These are phyloP conservation scores for Russula sp. DNA, from an alignment of 768 basidiomycete species.

Conservation along the genomic window DNA sequence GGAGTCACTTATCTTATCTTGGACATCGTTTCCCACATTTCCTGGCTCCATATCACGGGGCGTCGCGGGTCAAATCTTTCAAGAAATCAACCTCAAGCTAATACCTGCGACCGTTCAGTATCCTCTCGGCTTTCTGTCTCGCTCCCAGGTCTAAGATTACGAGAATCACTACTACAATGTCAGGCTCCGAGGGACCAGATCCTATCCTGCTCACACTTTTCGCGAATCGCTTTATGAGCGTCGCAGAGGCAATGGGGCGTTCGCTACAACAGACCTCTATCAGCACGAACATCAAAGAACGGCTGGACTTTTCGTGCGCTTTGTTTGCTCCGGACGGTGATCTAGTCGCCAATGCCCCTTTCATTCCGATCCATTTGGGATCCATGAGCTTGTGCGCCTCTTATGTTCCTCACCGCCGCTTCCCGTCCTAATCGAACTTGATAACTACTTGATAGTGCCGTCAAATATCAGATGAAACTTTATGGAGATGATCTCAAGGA, in stretches of 20 bases:
- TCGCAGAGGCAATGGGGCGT: slow-evolving; percentile 93
- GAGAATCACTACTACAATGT: background rate
- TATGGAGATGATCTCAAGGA: slow-evolving; percentile 70
- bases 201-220: slow-evolving; percentile 89
- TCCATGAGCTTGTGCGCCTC: slow-evolving; percentile 83
- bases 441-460: slow-evolving; percentile 55
- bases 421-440: background rate
- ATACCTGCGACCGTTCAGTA: background rate
- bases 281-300: slow-evolving; percentile 93
- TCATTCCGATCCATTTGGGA: slow-evolving; percentile 83
- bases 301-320: slow-evolving; percentile 93
- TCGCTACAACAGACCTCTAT: slow-evolving; percentile 89
- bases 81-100: too few relatives aligned
- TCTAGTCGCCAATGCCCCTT: slow-evolving; percentile 91
- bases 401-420: background rate
- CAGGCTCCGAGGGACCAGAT: slow-evolving; percentile 52
- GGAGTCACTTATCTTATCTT: too few relatives aligned
- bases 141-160: background rate
- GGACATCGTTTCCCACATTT: too few relatives aligned
- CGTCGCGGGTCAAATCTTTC: too few relatives aligned
- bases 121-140: background rate
- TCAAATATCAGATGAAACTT: slow-evolving; percentile 84
- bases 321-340: slow-evolving; percentile 94
- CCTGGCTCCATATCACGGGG: too few relatives aligned
- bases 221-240: slow-evolving; percentile 96